phyloP scores from a whole-genome alignment of 345 rosid genomes.

The Syzygium aromaticum region DNA sequence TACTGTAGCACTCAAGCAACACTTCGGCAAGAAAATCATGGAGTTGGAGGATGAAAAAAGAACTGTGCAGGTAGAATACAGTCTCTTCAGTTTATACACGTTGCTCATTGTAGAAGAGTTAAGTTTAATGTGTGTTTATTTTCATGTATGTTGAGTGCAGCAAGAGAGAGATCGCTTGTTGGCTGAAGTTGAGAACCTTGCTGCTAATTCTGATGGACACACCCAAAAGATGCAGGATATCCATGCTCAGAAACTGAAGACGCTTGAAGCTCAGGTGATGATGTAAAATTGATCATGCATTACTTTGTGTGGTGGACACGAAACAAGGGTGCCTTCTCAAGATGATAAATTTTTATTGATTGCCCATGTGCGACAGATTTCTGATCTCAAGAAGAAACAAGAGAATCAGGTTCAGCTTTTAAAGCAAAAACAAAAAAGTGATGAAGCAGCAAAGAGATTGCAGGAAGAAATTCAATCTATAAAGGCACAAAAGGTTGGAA shows the following conservation, averaged over 20 bases:
- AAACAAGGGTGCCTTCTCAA: neutral
- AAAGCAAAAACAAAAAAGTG: slow-evolving; percentile 94
- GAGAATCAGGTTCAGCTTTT: slow-evolving; percentile 93
- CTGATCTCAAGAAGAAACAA: slow-evolving; percentile 93
- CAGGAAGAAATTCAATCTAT: slow-evolving; percentile 96
- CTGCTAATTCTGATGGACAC: slow-evolving; percentile 76
- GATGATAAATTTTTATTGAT: neutral
- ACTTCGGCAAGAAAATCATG: slow-evolving; percentile 86
- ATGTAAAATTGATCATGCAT: neutral
- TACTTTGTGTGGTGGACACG: neutral
- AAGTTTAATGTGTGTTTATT: neutral
- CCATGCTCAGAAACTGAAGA: slow-evolving; percentile 76
- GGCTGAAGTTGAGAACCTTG: slow-evolving; percentile 83
- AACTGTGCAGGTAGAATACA: slow-evolving; percentile 61
- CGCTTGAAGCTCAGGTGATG: slow-evolving; percentile 78
- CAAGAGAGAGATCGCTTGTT: slow-evolving; percentile 83
- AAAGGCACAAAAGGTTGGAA: slow-evolving; percentile 82
- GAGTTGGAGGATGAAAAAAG: slow-evolving; percentile 90
- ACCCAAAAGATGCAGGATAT: slow-evolving; percentile 73
- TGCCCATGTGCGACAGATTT: slow-evolving; percentile 39
- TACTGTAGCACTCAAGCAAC: slow-evolving; percentile 73
- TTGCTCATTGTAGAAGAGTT: neutral
- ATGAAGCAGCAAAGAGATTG: slow-evolving; percentile 81
- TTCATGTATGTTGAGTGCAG: slow-evolving; percentile 30
- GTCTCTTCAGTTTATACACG: neutral